phyloP scores from a whole-genome alignment of 2,329 filamentous ascomycete genomes.

The Stemphylium beticola region DNA sequence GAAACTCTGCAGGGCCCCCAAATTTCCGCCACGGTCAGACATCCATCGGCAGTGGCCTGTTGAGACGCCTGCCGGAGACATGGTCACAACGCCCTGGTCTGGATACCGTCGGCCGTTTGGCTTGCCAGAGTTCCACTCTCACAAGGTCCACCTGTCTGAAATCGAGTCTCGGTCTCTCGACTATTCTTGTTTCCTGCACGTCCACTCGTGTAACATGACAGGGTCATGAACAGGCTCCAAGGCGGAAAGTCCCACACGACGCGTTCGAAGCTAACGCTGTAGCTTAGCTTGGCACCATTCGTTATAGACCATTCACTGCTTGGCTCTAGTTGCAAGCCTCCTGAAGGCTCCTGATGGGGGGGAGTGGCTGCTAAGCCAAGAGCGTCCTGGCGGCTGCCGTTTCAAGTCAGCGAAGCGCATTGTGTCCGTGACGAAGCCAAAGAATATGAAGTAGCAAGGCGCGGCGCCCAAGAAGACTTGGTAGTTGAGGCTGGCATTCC shows the following conservation, averaged over 20 bases:
- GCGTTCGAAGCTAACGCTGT: slow-evolving; percentile 7
- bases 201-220: slow-evolving; percentile 5
- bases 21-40: not conserved
- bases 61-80: not conserved
- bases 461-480: slow-evolving; percentile 1
- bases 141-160: not conserved
- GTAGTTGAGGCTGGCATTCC: slow-evolving; percentile 5
- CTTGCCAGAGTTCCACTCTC: not conserved
- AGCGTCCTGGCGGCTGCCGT: slow-evolving; percentile 9
- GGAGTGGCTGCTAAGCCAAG: slow-evolving; percentile 11
- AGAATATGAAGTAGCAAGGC: slow-evolving; percentile 7
- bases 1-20: not conserved
- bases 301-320: not conserved
- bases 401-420: slow-evolving; percentile 6
- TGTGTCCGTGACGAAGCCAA: slow-evolving; percentile 2
- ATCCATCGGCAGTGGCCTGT: not conserved
- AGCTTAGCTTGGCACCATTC: slow-evolving; percentile 4
- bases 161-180: not conserved
- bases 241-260: slow-evolving; percentile 6
- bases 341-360: not conserved
- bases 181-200: not conserved
- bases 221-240: not conserved
- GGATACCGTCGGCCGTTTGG: not conserved
- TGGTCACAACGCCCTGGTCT: not conserved
- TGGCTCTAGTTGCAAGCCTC: slow-evolving; percentile 8